Evolutionary conservation across 2,329 filamentous ascomycete genomes (phyloP), one percentile per base, ranked within the genome.

Genomic region (Fonsecaea erecta): DNA sequence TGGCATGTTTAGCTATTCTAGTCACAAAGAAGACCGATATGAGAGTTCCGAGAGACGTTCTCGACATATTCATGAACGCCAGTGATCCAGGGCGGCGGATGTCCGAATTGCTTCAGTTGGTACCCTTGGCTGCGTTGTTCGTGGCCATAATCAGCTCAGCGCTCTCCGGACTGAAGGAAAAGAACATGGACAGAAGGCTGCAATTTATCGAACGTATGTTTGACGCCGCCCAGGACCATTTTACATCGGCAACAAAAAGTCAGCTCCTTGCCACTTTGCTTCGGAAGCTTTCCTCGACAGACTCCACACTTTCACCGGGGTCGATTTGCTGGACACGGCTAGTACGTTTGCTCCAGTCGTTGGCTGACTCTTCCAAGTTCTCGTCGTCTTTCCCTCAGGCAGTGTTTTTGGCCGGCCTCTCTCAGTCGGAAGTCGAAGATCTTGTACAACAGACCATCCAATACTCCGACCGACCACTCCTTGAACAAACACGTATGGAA

Each of bases 1-100:
- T 97, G 0, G 87, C 92, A 12, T 96, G 91, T 73, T 79, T 98
- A 60, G 88, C 91, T 3, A 88, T 96, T 21, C 81, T 98, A 48
- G 90, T 92, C 1, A 91, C 96, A 74, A 89, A 93, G 76, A 88
- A 91, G 74, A 87, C 87, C 2, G 85, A 88, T 3, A 85, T 87
- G 66, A 85, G 86, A 67, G 83, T 96, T 63, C 89, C 91, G 0
- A 85, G 83, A 72, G 86, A 86, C 66, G 87, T 94, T 3, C 84
- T 89, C 32, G 92, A 88, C 75, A 74, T 75, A 24, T 71, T 81
- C 32, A 66, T 76, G 56, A 75, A 76, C 16, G 65, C 78, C 37
- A 73, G 77, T 6, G 74, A 76, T 46, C 70, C 74, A 1, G 64
- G 77, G 48, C 63, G 73, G 32, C 71, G 75, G 37, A 65, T 81